These are phyloP conservation scores for Phaeoacremonium minimum DNA, from an alignment of 2,329 filamentous ascomycete species.

Conservation along the genomic window DNA sequence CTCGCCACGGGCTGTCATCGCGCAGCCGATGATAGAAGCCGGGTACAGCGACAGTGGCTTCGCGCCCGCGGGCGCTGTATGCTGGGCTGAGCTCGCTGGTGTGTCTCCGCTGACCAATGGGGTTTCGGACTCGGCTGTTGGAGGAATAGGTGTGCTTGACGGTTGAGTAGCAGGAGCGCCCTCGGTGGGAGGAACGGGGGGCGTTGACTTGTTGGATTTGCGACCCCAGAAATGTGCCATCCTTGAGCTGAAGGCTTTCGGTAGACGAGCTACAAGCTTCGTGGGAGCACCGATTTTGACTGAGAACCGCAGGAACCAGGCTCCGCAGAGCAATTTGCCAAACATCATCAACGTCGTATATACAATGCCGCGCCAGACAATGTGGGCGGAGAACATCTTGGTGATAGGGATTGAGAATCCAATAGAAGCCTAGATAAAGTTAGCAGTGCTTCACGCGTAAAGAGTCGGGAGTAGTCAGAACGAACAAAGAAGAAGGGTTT, in stretches of 20 bases:
- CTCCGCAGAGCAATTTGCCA: conserved; percentile 54
- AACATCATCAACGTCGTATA: conserved; percentile 69
- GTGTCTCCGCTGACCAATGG: conserved; percentile 11
- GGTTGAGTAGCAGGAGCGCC: background rate
- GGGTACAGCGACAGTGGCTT: conserved; percentile 64
- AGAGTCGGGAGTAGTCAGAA: conserved; percentile 1
- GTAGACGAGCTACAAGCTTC: too few species aligned
- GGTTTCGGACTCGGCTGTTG: background rate
- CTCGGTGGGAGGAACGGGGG: background rate
- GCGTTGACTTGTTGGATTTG: background rate
- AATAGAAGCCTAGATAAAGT: conserved; percentile 49
- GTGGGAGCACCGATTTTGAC: conserved; percentile 10
- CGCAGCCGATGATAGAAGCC: conserved; percentile 57
- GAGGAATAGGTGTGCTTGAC: background rate
- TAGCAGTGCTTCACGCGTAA: conserved; percentile 3
- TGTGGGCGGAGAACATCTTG: conserved; percentile 57
- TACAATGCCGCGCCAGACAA: conserved; percentile 70
- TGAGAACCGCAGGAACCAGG: conserved; percentile 47
- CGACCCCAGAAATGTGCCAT: background rate
- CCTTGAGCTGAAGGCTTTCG: too few species aligned
- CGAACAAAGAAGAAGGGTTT: conserved; percentile 71
- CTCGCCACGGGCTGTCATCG: conserved; percentile 75
- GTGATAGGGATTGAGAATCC: conserved; percentile 76
- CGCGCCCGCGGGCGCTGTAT: conserved; percentile 16
- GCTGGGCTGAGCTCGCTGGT: conserved; percentile 6